Evolutionary conservation across 2,329 filamentous ascomycete species (phyloP), one percentile per base, ranked within the genome.

Genomic region (Nothophoma quercina): DNA sequence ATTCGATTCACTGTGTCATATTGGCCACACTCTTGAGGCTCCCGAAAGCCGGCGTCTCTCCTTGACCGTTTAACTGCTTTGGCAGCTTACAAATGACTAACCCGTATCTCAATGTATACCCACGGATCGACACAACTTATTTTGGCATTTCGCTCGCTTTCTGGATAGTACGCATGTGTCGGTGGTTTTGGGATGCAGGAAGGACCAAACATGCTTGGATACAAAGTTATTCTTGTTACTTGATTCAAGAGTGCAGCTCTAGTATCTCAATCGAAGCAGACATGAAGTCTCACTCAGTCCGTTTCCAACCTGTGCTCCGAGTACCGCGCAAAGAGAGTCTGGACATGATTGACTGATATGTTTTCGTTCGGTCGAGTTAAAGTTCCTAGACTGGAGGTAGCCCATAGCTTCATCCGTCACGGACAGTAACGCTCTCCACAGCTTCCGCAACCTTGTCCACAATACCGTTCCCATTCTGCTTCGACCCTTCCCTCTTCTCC

Each of bases 1-100:
- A 60, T 71, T 66, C 55, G 39, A 51, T 65, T 67, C 60, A 51
- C 52, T 30, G 42, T 71, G 69, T 70, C 58, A 72, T 73, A 72
- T 69, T 69, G 44, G 46, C 28, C 38, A 47, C 25, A 29, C 51
- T 38, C 23, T 45, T 29, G 29, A 35, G 19, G 49, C 23, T 44
- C 22, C 21, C 30, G 8, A 26, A 35, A 39, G 44, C 45, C 35
- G 51, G 45, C 51, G 40, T 45, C n/a, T 46, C 36, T 25, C 36
- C n/a, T 38, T 30, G 30, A 9, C 36, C 40, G 23, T 25, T 46
- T 35, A 52, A 32, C 26, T 55, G 51, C 51, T 51, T 52, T 13
- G 39, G 19, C 39, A 45, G 43, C 42, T 45, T 39, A 34, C 13
- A 25, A 16, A 51, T 51, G 32, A 58, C 43, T 40, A 54, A 48